phyloP scores from a whole-genome alignment of 2,329 filamentous ascomycete species.

The Fusarium napiforme region DNA sequence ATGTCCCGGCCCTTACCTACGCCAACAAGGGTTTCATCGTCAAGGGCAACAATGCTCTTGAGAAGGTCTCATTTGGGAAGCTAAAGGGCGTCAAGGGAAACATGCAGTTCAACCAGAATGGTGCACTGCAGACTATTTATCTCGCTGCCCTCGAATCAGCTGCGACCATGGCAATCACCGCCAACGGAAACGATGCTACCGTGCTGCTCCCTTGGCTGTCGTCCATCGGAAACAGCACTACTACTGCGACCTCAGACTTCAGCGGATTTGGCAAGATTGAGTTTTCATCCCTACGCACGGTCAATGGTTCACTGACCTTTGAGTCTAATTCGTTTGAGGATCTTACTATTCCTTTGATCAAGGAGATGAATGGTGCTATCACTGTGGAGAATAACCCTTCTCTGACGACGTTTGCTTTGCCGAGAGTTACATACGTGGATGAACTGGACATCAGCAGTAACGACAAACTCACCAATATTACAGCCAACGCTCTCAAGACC shows the following conservation, averaged over 20 bases:
- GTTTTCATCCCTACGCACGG: constrained; percentile 39
- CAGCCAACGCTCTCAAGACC: constrained; percentile 43
- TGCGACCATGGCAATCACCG: constrained; percentile 41
- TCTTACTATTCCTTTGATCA: constrained; percentile 41
- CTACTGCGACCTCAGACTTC: constrained; percentile 41
- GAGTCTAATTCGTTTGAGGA: constrained; percentile 35
- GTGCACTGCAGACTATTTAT: constrained; percentile 27
- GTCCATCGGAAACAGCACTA: constrained; percentile 40
- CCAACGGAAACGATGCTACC: constrained; percentile 34
- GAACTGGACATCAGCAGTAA: constrained; percentile 40
- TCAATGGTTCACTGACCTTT: constrained; percentile 41
- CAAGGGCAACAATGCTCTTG: constrained; percentile 37
- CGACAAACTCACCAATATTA: constrained; percentile 42
- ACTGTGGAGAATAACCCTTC: constrained; percentile 41
- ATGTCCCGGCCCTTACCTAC: constrained; percentile 28
- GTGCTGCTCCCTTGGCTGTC: constrained; percentile 38
- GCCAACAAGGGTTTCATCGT: constrained; percentile 40
- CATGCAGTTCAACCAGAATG: constrained; percentile 41
- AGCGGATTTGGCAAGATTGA: constrained; percentile 29
- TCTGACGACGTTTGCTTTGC: constrained; percentile 41
- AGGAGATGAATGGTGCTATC: constrained; percentile 40
- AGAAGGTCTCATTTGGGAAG: constrained; percentile 36
- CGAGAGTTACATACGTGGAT: constrained; percentile 33
- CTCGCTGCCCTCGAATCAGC: constrained; percentile 41
- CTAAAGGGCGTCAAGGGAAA: constrained; percentile 42